phyloP scores from a whole-genome alignment of 1,139 yeast species.

The Candida anutae region DNA sequence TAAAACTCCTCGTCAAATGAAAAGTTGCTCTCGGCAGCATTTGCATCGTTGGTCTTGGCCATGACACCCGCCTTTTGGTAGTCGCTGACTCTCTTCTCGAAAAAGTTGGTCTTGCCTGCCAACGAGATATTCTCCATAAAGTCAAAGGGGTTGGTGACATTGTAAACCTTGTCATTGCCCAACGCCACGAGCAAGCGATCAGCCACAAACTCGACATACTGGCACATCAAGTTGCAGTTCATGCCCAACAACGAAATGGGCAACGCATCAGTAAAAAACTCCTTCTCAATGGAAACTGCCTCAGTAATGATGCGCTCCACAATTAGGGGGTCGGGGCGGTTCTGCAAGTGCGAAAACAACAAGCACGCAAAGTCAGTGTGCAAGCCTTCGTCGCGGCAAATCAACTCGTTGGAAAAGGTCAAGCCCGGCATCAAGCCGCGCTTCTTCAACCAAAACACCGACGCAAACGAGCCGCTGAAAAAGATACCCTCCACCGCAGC shows the following conservation, averaged over 20 bases:
- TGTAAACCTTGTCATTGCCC: constrained; percentile 85
- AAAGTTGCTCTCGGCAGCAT: constrained; percentile 26
- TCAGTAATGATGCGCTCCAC: constrained; percentile 85
- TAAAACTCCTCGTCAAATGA: constrained; percentile 45
- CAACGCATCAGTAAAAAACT: constrained; percentile 87
- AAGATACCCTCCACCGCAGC: constrained; percentile 99
- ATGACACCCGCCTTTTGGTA: constrained; percentile 99
- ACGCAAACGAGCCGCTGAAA: constrained; percentile 96
- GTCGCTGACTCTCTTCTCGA: constrained; percentile 97
- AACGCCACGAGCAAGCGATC: constrained; percentile 85
- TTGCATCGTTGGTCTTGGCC: constrained; percentile 39
- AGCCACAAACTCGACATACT: constrained; percentile 95
- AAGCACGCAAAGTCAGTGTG: constrained; percentile 98
- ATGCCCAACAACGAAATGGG: constrained; percentile 90
- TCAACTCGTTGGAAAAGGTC: constrained; percentile 92
- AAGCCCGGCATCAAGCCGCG: constrained; percentile 98
- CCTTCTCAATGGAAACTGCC: constrained; percentile 92
- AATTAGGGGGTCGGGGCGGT: constrained; percentile 74
- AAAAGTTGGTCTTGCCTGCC: constrained; percentile 97
- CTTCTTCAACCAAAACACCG: constrained; percentile 96
- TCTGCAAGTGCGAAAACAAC: constrained; percentile 83
- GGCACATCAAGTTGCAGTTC: constrained; percentile 89
- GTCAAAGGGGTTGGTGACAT: constrained; percentile 90
- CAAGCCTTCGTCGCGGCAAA: constrained; percentile 96
- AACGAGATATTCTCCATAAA: constrained; percentile 97